Conservation (phyloP, 768 basidiomycete species). For the Boletus pseudopeckii region DNA sequence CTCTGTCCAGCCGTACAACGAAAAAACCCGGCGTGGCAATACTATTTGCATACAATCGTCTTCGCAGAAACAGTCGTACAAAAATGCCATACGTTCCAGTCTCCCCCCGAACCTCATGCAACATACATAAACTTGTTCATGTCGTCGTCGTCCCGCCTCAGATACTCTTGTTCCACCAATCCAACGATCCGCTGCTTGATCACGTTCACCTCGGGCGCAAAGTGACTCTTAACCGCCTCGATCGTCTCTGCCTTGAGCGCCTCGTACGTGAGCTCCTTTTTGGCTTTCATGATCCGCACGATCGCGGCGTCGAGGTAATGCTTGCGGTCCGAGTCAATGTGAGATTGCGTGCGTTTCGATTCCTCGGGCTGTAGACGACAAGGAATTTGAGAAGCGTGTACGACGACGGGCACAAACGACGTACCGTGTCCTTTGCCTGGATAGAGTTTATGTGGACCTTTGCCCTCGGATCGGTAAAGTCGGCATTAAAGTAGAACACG, state of each 20-base stretch:
- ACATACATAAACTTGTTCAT: constrained; percentile 75
- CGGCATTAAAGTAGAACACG: constrained; percentile 75
- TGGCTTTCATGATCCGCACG: constrained; percentile 93
- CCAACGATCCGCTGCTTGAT: constrained; percentile 85
- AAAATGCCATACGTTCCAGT: background rate
- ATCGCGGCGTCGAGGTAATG: constrained; percentile 90
- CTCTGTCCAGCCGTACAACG: background rate
- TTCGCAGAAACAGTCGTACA: background rate
- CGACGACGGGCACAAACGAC: constrained; percentile 24
- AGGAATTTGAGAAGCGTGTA: too few relatives aligned
- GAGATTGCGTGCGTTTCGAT: constrained; percentile 70
- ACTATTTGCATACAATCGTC: background rate
- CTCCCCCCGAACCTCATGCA: constrained; percentile 41
- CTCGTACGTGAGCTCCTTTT: constrained; percentile 79
- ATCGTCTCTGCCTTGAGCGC: constrained; percentile 80
- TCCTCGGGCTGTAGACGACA: constrained; percentile 61
- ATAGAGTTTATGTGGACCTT: constrained; percentile 95
- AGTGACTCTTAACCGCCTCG: constrained; percentile 83
- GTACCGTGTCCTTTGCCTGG: constrained; percentile 86
- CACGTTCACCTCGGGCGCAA: constrained; percentile 75
- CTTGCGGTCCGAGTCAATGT: constrained; percentile 85
- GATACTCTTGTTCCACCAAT: constrained; percentile 83
- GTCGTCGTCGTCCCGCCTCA: constrained; percentile 72
- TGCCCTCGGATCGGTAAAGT: constrained; percentile 73
- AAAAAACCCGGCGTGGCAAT: background rate